A percentile compares a stretch with the other conserved stretches of the same genome.
These are phyloP conservation scores for Aspergillus sp. DNA, from an alignment of 2,329 filamentous ascomycete species.

Conservation along the genomic window DNA sequence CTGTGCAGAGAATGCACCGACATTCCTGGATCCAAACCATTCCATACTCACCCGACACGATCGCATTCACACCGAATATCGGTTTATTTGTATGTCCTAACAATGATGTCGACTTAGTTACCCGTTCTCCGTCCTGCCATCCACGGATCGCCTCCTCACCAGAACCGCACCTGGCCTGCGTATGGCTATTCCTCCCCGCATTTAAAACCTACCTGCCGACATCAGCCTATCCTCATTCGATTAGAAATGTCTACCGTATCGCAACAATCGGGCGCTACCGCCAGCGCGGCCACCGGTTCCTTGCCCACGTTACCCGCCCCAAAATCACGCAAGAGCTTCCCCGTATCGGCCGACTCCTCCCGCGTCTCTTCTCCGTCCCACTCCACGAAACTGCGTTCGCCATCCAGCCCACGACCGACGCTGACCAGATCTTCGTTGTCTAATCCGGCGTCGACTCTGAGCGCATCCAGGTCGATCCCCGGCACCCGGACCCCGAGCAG, in stretches of 20 bases:
- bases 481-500: conserved; percentile 52
- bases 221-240: conserved; percentile 28
- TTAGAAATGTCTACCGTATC: conserved; percentile 44
- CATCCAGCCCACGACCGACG: conserved; percentile 53
- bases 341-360: conserved; percentile 45
- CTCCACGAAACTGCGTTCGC: conserved; percentile 58
- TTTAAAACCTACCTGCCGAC: too few relatives aligned
- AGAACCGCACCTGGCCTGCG: too few relatives aligned
- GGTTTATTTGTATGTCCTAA: too few relatives aligned
- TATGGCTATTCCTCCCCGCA: too few relatives aligned
- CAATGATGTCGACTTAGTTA: too few relatives aligned
- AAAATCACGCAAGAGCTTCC: conserved; percentile 68
- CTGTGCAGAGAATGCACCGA: too few relatives aligned
- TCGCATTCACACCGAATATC: too few relatives aligned
- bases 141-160: too few relatives aligned
- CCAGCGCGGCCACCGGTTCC: conserved; percentile 68
- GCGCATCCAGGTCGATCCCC: conserved; percentile 56
- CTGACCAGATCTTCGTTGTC: conserved; percentile 49
- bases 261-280: conserved; percentile 57
- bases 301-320: conserved; percentile 70
- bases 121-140: too few relatives aligned
- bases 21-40: too few relatives aligned
- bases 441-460: conserved; percentile 52
- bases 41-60: too few relatives aligned
- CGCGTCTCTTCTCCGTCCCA: conserved; percentile 43